These are phyloP conservation scores for Epichloe sylvatica DNA, from an alignment of 2,329 filamentous ascomycete genomes.

Conservation along the genomic window DNA sequence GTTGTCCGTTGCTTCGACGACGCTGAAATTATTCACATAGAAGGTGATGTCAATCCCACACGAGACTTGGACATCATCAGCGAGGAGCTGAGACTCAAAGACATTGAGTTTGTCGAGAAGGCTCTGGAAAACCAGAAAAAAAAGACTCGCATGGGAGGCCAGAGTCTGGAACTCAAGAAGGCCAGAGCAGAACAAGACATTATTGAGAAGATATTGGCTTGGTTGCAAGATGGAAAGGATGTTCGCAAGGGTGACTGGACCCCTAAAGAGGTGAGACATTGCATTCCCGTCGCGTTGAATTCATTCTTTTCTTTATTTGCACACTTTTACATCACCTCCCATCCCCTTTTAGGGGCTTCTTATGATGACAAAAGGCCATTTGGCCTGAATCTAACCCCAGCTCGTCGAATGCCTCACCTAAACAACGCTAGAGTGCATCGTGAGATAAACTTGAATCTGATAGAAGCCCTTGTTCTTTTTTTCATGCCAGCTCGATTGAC, in stretches of 20 bases:
- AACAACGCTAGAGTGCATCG: slow-evolving; percentile 60
- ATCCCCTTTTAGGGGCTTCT: slow-evolving; percentile 20
- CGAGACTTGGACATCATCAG: slow-evolving; percentile 93
- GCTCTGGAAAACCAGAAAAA: slow-evolving; percentile 82
- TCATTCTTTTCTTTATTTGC: slow-evolving; percentile 10
- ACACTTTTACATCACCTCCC: slow-evolving; percentile 3
- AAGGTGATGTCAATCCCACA: slow-evolving; percentile 92
- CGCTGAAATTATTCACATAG: slow-evolving; percentile 98
- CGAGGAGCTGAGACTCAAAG: slow-evolving; percentile 92
- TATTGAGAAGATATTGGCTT: slow-evolving; percentile 76
- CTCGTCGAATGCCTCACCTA: slow-evolving; percentile 86
- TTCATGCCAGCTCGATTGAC: slow-evolving; percentile 6
- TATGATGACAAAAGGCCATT: slow-evolving; percentile 98
- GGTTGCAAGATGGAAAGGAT: slow-evolving; percentile 79
- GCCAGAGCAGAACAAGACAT: slow-evolving; percentile 85
- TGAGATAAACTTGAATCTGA: slow-evolving; percentile 83
- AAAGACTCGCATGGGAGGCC: slow-evolving; percentile 86
- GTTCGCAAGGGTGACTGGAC: slow-evolving; percentile 80
- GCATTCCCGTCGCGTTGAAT: neutral
- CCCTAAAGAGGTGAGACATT: slow-evolving; percentile 77
- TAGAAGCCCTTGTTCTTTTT: slow-evolving; percentile 12
- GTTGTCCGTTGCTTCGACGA: slow-evolving; percentile 96
- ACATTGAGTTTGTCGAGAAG: slow-evolving; percentile 97
- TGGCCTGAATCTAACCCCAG: slow-evolving; percentile 97
- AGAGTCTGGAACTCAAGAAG: slow-evolving; percentile 96